Evolutionary conservation across 2,329 filamentous ascomycete genomes (phyloP).

Genomic region (Beauveria sp.): DNA sequence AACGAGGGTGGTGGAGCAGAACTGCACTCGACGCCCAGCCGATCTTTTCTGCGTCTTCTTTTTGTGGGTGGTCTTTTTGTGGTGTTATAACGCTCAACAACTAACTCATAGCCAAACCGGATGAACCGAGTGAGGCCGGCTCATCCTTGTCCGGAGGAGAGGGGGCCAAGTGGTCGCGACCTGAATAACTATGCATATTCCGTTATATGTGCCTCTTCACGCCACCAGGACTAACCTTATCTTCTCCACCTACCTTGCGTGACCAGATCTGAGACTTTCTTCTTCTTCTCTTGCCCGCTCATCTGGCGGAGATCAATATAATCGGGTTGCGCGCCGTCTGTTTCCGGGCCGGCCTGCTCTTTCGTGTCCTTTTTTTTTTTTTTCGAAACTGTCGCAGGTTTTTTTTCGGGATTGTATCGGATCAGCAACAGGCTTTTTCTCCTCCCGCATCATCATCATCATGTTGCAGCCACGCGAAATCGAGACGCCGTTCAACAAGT

Average conservation of each 20-base stretch:
- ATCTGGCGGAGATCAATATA: not conserved
- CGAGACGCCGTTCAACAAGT: constrained; percentile 18
- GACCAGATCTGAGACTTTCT: too few relatives aligned
- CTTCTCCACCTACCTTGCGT: too few relatives aligned
- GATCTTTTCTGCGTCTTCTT: not conserved
- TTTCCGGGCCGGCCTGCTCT: not conserved
- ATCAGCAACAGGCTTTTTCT: too few relatives aligned
- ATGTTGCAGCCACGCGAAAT: constrained; percentile 15
- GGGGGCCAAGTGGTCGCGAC: too few relatives aligned
- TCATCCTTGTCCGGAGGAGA: not conserved
- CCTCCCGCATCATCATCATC: not conserved
- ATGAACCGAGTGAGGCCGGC: not conserved
- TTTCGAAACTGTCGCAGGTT: too few relatives aligned
- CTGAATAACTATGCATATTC: too few relatives aligned
- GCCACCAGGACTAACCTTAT: too few relatives aligned
- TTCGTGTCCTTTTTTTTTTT: too few relatives aligned
- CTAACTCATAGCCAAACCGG: not conserved
- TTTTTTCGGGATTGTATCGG: too few relatives aligned
- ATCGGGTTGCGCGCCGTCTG: not conserved
- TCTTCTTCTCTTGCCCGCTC: not conserved
- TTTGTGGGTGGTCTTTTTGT: too few relatives aligned
- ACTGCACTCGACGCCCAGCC: not conserved
- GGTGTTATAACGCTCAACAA: too few relatives aligned
- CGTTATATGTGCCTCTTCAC: too few relatives aligned
- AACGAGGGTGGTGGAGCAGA: not conserved